Percentiles rank a stretch among this genome's conserved stretches.
These are phyloP conservation scores for Sporothrix luriei DNA, from an alignment of 2,329 filamentous ascomycete genomes.

Conservation along the genomic window DNA sequence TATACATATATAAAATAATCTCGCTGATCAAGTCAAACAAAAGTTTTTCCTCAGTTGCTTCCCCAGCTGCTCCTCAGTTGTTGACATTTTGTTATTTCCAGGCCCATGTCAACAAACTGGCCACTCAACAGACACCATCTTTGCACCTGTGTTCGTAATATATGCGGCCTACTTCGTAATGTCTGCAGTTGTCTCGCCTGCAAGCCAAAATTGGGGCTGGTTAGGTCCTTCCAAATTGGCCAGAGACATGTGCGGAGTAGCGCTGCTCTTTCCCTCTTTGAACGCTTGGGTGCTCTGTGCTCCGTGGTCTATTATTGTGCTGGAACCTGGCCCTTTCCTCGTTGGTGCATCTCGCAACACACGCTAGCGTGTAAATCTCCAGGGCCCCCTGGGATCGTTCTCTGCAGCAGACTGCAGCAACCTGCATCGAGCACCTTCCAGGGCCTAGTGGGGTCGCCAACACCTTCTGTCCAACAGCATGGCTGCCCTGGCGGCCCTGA, in stretches of 20 bases:
- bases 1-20: no score
- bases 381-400: conserved; percentile 8
- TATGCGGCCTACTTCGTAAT: background rate
- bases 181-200: conserved; percentile 24
- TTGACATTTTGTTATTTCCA: no score
- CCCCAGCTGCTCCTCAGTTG: no score
- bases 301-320: background rate
- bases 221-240: background rate
- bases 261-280: background rate
- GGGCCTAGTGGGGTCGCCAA: background rate
- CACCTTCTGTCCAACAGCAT: background rate
- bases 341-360: conserved; percentile 24
- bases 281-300: conserved; percentile 5
- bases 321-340: conserved; percentile 14
- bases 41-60: no score
- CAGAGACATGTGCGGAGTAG: background rate
- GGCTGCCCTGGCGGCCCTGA: no score
- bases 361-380: conserved; percentile 14
- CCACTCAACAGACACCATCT: background rate
- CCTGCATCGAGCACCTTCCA: background rate
- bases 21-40: no score
- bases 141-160: background rate
- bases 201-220: conserved; percentile 13
- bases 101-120: background rate
- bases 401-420: conserved; percentile 5